These are phyloP conservation scores for Dendrothele bispora DNA, from an alignment of 768 basidiomycete species.

Conservation along the genomic window DNA sequence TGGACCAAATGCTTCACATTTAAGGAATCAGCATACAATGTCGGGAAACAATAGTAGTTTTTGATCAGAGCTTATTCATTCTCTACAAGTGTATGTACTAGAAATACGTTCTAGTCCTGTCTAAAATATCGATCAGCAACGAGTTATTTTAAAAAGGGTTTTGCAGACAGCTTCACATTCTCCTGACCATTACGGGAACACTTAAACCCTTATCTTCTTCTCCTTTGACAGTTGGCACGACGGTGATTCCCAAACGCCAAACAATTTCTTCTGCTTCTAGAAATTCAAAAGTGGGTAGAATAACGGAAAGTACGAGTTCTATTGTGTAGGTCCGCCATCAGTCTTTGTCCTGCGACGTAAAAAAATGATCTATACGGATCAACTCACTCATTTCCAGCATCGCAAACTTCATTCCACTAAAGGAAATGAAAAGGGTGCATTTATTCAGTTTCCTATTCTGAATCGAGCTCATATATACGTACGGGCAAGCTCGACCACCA, in stretches of 20 bases:
- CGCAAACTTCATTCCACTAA: constrained; percentile 36
- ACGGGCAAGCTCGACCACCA: constrained; percentile 45
- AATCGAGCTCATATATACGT: too few relatives aligned
- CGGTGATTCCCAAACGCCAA: constrained; percentile 24
- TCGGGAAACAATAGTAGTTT: too few relatives aligned
- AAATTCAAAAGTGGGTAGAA: constrained; percentile 23
- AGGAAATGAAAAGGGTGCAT: too few relatives aligned
- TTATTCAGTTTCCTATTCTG: too few relatives aligned
- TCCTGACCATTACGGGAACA: neutral
- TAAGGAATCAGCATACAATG: too few relatives aligned
- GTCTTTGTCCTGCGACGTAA: neutral
- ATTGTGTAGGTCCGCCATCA: neutral
- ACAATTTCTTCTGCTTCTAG: constrained; percentile 19
- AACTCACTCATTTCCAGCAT: constrained; percentile 37
- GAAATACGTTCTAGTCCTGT: too few relatives aligned
- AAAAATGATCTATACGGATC: neutral
- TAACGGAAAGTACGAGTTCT: constrained; percentile 24
- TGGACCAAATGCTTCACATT: too few relatives aligned
- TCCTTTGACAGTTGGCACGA: constrained; percentile 20
- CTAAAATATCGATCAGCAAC: too few relatives aligned
- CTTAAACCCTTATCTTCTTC: constrained; percentile 9
- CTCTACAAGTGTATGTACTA: too few relatives aligned
- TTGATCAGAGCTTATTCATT: too few relatives aligned
- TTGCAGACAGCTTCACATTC: too few relatives aligned
- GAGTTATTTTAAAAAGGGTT: too few relatives aligned